Evolutionary conservation across 2,329 filamentous ascomycete genomes (phyloP).

Genomic region (Trichoderma sp.): DNA sequence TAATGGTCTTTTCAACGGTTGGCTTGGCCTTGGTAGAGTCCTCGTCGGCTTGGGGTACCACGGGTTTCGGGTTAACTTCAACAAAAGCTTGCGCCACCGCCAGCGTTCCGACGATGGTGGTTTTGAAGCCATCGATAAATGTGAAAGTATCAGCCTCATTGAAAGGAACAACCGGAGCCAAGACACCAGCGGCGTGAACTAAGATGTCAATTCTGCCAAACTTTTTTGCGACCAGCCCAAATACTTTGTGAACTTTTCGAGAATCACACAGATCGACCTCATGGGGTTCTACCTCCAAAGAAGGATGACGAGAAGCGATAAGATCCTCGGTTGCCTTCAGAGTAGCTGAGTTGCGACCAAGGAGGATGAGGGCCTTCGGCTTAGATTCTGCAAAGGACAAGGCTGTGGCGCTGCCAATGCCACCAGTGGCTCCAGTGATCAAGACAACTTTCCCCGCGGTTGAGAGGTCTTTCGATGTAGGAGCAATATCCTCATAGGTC

Average conservation of each 20-base stretch:
- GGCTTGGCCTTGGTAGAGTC: no score
- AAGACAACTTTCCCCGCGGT: not conserved
- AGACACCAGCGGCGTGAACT: not conserved
- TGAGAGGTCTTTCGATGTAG: not conserved
- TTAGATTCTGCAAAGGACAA: not conserved
- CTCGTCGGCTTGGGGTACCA: no score
- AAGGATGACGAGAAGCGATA: no score
- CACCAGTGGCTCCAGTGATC: not conserved
- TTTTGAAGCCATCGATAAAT: not conserved
- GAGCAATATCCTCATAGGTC: not conserved
- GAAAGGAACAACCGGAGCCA: no score
- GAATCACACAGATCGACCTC: not conserved
- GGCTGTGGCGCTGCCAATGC: not conserved
- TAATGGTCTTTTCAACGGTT: no score
- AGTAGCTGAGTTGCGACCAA: no score
- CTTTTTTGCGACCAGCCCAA: not conserved
- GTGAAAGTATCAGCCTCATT: no score
- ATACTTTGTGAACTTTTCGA: not conserved
- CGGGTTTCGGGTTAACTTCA: not conserved
- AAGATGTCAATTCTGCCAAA: not conserved
- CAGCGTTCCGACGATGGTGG: not conserved
- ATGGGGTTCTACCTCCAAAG: no score
- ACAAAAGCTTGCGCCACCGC: not conserved
- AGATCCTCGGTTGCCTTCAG: no score
- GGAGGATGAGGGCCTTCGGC: not conserved